Base-by-base conservation (phyloP, 345 rosid species). In the Eucalyptus cloeziana region DNA sequence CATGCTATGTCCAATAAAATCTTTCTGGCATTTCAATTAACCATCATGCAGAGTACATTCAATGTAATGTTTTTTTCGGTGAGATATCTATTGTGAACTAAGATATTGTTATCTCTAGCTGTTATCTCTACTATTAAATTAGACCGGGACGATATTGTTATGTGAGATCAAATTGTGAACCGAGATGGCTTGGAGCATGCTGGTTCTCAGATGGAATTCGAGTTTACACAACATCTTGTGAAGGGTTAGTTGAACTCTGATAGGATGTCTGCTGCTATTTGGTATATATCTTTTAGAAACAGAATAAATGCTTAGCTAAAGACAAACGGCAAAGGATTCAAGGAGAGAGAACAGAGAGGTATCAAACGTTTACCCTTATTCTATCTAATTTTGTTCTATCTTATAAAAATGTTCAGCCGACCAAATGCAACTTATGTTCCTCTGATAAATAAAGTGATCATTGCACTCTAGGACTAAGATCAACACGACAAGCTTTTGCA, bases 401-500 rank as follows among this genome's bases (percentile, higher is more conserved):
- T 0, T 8, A 64, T 30, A 7, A 64, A 6, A 6, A 64, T 64
- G 33, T 13, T n/a, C 15, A n/a, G 16, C 33, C 1, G 5, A 30
- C 10, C 33, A 30, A 27, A 62, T 10, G 25, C 27, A 56, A 8
- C 1, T 22, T 4, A 67, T 31, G 40, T 67, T 67, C 2, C 21
- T 4, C 76, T n/a, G 1, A 67, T 67, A n/a, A 64, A 14, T n/a
- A 64, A 67, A 9, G 21, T 5, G 1, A 67, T n/a, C 40, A 15
- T 14, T n/a, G 17, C 21, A 67, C 76, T n/a, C 21, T 15, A 4
- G 40, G 40, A 67, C 22, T 15, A 15, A 3, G 76, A n/a, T 7
- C 76, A 67, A 67, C 5, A 7, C 3, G 2, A 15, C 3, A n/a
- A 0, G 9, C 4, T 67, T n/a, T n/a, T 7, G 5, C 76, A n/a